Evolutionary conservation across 306 rosid genomes (phyloP), one percentile per base, ranked within the genome.

Genomic region (Alnus rubra): DNA sequence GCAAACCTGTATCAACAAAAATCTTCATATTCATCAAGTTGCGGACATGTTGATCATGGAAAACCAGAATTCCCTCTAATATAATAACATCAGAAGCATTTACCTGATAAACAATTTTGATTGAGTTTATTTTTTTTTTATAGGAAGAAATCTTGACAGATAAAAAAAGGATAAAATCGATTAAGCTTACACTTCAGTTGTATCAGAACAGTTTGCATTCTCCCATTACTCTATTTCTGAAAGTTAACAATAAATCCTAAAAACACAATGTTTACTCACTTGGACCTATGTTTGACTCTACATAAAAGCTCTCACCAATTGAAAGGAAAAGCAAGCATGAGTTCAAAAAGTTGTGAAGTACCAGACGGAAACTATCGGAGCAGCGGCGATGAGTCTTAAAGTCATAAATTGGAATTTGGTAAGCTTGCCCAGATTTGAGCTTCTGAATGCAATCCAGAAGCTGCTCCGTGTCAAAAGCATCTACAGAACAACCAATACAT

Each of bases 41-140:
- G 35, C 98, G 97, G 28, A 95, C 95, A 54, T 85, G 90, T 76
- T 88, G 98, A 58, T 95, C 98, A 63, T 95, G 98, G 90, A 95
- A 95, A 69, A 95, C 98, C 68, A 95, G 91, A 91, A 95, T 95
- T 51, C 98, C 98, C 86, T 95, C 98, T 89, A 95, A 75, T 80
- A 95, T 95, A 73, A 95, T 95, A 71, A 95, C 98, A 81, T 95
- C 97, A 68, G 98, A 95, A 76, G 92, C 98, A 87, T 95, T 92
- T 58, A 95, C 98, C 98, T 95, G 84, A 76, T 62, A 76, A 80
- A 39, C 47, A 44, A 53, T 49, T 56, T 72, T 59, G 78, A 79
- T 74, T 37, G 62, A 37, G 50, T 35, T 75, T 15, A 23, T 23
- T 23, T 0, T 23, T 23, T 23, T 23, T 23, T 23, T 23, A 23